A percentile compares a stretch with the other conserved stretches of the same genome.
Evolutionary conservation across 257 asterid species (phyloP).

Genomic region (Nicotiana tomentosiformis): DNA sequence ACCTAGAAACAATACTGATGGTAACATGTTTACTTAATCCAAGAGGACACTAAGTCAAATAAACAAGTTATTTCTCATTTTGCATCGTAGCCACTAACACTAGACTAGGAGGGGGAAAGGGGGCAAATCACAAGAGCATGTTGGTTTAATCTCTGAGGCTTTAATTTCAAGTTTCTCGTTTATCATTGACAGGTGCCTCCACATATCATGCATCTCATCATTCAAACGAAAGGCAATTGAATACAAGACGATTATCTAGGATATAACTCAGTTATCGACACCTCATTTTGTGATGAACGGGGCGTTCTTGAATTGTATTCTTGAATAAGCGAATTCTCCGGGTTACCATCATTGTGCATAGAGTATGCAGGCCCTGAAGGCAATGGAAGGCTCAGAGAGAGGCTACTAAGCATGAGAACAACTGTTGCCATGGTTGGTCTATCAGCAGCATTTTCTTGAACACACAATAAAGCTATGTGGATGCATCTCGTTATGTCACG

Average conservation of each 20-base stretch:
- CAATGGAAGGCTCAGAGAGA: not conserved
- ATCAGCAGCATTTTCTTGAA: slow-evolving; percentile 1
- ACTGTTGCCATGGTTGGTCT: slow-evolving; percentile 14
- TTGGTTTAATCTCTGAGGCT: not conserved
- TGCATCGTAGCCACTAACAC: not conserved
- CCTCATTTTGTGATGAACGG: not conserved
- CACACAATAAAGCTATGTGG: slow-evolving; percentile 15
- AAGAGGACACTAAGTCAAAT: not conserved
- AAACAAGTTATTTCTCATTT: not conserved
- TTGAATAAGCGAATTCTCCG: not conserved
- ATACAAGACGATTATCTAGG: not conserved
- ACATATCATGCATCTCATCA: not conserved
- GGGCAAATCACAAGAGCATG: not conserved
- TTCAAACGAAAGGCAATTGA: not conserved
- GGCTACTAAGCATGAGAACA: slow-evolving; percentile 10
- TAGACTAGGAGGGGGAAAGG: not conserved
- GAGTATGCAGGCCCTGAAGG: slow-evolving; percentile 10
- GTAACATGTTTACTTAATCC: not conserved
- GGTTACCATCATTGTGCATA: not conserved
- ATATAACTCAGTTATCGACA: not conserved
- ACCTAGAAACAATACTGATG: no score
- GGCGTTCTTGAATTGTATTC: no score
- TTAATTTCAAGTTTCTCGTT: not conserved
- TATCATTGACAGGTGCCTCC: not conserved
- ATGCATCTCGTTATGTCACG: slow-evolving; percentile 4